These are phyloP conservation scores for Chaetomium globosum DNA, from an alignment of 2,329 filamentous ascomycete species.

Conservation along the genomic window DNA sequence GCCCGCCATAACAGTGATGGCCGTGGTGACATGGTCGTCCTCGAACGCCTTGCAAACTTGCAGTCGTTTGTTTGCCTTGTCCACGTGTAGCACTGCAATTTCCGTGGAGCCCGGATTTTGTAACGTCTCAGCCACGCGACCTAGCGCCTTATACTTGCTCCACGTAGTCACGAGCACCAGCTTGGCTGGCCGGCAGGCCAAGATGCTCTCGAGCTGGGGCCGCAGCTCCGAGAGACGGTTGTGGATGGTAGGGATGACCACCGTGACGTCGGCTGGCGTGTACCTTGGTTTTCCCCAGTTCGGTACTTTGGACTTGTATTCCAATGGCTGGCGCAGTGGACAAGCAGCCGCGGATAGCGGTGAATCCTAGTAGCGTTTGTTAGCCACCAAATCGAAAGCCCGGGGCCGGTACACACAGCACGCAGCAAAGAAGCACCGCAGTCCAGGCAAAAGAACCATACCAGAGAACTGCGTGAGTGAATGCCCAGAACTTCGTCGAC, in stretches of 20 bases:
- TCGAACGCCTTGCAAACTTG: constrained; percentile 89
- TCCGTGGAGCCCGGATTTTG: constrained; percentile 48
- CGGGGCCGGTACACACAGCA: no score
- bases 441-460: constrained; percentile 39
- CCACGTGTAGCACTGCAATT: constrained; percentile 73
- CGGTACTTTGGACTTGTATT: constrained; percentile 75
- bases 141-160: constrained; percentile 70
- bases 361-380: constrained; percentile 63
- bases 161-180: constrained; percentile 86
- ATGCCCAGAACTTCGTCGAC: constrained; percentile 53
- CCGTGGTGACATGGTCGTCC: constrained; percentile 70
- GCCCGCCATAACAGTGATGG: constrained; percentile 89
- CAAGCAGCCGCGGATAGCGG: constrained; percentile 81
- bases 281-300: constrained; percentile 80
- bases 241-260: constrained; percentile 91
- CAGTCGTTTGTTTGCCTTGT: constrained; percentile 90
- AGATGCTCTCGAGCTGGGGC: constrained; percentile 76
- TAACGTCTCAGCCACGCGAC: constrained; percentile 66
- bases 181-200: constrained; percentile 69
- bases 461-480: constrained; percentile 48
- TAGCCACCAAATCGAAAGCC: no score
- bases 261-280: constrained; percentile 82
- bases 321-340: constrained; percentile 86
- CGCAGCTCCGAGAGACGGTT: constrained; percentile 81
- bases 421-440: background rate